Conservation (phyloP, 2,329 filamentous ascomycete species). For the Trichoderma aggressivum region DNA sequence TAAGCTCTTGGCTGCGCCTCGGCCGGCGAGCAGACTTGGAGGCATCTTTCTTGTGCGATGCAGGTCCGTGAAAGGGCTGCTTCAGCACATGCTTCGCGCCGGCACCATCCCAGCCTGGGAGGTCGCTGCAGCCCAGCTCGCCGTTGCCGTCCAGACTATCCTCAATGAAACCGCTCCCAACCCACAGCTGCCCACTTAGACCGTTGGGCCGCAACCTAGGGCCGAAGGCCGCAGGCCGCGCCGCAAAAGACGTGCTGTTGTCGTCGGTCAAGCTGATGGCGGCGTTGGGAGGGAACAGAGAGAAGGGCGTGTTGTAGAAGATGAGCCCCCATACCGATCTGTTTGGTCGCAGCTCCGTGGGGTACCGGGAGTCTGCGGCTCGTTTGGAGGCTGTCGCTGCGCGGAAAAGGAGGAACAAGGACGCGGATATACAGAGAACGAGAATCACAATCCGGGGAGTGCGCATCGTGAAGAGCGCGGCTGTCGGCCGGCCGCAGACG, state of each 20-base stretch:
- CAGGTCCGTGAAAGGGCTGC: constrained; percentile 34
- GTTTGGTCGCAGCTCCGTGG: constrained; percentile 23
- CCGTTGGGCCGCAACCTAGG: constrained; percentile 71
- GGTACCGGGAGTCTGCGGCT: constrained; percentile 26
- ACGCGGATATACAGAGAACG: constrained; percentile 51
- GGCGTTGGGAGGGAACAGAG: constrained; percentile 90
- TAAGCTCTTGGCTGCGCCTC: constrained; percentile 24
- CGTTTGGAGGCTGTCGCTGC: constrained; percentile 42
- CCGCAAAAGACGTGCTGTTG: constrained; percentile 95
- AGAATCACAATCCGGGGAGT: constrained; percentile 53
- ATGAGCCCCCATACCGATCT: constrained; percentile 48
- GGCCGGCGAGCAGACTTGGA: constrained; percentile 21
- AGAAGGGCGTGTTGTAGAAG: constrained; percentile 72
- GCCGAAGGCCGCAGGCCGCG: constrained; percentile 89
- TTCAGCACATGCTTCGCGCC: constrained; percentile 46
- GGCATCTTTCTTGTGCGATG: constrained; percentile 24
- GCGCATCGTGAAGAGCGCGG: constrained; percentile 43
- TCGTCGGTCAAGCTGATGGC: constrained; percentile 96
- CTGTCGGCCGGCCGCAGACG: background rate
- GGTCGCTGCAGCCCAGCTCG: constrained; percentile 92
- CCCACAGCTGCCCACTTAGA: constrained; percentile 86
- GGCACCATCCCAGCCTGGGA: constrained; percentile 78
- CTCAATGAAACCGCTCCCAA: constrained; percentile 86
- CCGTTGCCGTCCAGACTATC: constrained; percentile 69
- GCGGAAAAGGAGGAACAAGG: constrained; percentile 54